Evolutionary conservation across 352 stramenopile genomes (phyloP).

Genomic region (Globisporangium okanoganense): DNA sequence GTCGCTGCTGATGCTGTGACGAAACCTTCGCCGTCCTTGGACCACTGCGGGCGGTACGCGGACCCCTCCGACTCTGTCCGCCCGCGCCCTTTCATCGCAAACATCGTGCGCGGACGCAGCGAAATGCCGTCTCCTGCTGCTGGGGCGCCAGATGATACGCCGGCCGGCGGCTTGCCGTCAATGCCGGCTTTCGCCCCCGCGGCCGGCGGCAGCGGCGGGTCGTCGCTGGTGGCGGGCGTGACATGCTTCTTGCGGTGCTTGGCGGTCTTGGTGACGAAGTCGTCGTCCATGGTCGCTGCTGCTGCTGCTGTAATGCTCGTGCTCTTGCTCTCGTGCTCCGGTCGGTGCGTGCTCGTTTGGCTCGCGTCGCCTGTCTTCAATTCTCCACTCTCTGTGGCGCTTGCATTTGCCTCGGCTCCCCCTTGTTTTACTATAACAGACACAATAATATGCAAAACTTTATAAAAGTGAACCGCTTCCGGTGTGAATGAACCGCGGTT

Average conservation of each 20-base stretch:
- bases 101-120: slow-evolving; percentile 84
- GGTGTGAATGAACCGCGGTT: no score
- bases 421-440: not conserved
- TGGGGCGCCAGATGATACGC: slow-evolving; percentile 6
- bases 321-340: slow-evolving; percentile 6
- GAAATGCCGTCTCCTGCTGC: slow-evolving; percentile 38
- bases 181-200: slow-evolving; percentile 5
- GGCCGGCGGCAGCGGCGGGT: slow-evolving; percentile 15
- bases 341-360: not conserved
- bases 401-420: not conserved
- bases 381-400: slow-evolving; percentile 3
- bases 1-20: slow-evolving; percentile 41
- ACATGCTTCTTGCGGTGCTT: slow-evolving; percentile 66
- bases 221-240: slow-evolving; percentile 6
- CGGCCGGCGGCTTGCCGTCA: slow-evolving; percentile 8
- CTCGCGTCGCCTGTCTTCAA: slow-evolving; percentile 3
- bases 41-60: slow-evolving; percentile 81
- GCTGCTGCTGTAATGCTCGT: not conserved
- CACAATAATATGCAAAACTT: no score
- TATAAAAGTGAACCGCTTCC: no score
- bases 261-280: slow-evolving; percentile 76
- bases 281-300: slow-evolving; percentile 49
- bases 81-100: slow-evolving; percentile 80
- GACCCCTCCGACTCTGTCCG: slow-evolving; percentile 65
- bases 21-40: slow-evolving; percentile 83